Percentiles rank a stretch among this genome's conserved stretches.
These are phyloP conservation scores for Saccharomyces hybrid DNA, from an alignment of 1,139 yeast species.

Conservation along the genomic window DNA sequence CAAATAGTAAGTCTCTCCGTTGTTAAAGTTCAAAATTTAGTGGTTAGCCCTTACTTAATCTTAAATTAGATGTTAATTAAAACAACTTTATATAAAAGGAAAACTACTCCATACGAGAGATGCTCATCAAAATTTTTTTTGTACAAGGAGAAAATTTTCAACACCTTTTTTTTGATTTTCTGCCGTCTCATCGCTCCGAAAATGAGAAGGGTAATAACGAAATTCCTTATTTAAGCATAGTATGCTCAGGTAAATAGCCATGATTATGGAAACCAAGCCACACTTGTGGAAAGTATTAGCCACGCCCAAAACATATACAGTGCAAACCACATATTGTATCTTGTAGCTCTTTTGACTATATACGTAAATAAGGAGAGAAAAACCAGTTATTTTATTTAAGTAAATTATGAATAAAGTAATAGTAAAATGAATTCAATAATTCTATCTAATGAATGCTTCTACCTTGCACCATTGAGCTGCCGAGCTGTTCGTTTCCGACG, in stretches of 20 bases:
- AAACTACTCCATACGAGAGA: not conserved
- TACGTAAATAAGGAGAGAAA: not conserved
- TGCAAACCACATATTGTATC: not conserved
- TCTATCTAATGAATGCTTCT: slow-evolving; percentile 20
- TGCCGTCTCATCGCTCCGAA: not conserved
- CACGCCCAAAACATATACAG: not conserved
- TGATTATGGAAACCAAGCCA: not conserved
- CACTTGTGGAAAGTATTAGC: not conserved
- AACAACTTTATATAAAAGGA: not conserved
- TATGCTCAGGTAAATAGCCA: not conserved
- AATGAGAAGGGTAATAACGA: not conserved
- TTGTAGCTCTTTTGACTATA: not conserved
- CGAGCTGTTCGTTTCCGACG: no score
- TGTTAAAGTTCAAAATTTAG: not conserved
- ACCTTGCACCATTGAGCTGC: slow-evolving; percentile 27
- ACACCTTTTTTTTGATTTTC: not conserved
- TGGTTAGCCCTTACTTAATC: not conserved
- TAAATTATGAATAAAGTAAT: not conserved
- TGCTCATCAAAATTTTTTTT: not conserved
- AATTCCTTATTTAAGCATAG: not conserved
- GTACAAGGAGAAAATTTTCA: not conserved
- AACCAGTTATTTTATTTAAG: not conserved
- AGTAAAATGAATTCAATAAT: not conserved
- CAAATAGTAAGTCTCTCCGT: not conserved
- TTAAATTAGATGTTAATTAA: not conserved